phyloP scores from a whole-genome alignment of 192 early-diverging fungal species.

The Mortierella claussenii region DNA sequence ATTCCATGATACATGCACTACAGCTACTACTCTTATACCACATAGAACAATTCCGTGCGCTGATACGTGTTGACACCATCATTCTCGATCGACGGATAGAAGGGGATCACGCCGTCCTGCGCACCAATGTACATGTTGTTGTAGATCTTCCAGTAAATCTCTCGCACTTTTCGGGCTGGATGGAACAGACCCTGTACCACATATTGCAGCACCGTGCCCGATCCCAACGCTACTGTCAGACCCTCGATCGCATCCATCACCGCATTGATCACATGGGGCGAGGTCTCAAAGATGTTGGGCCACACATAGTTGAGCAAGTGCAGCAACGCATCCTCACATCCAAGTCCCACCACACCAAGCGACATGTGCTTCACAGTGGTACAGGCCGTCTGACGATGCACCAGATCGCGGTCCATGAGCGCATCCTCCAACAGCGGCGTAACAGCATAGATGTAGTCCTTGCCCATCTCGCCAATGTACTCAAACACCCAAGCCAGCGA shows the following conservation, averaged over 20 bases:
- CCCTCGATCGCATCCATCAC: slow-evolving; percentile 98
- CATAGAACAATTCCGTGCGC: slow-evolving; percentile 85
- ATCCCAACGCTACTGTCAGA: slow-evolving; percentile 89
- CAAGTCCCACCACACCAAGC: slow-evolving; percentile 91
- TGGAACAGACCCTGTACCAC: slow-evolving; percentile 94
- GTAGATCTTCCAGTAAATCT: slow-evolving; percentile 99
- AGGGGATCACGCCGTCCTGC: slow-evolving; percentile 93
- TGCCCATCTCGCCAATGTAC: slow-evolving; percentile 98
- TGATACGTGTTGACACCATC: slow-evolving; percentile 80
- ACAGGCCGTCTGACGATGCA: slow-evolving; percentile 98
- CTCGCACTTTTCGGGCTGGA: slow-evolving; percentile 92
- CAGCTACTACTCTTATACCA: slow-evolving; percentile 43
- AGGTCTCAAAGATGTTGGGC: slow-evolving; percentile 98
- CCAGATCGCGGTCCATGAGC: slow-evolving; percentile 96
- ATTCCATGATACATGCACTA: background rate
- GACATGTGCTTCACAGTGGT: slow-evolving; percentile 95
- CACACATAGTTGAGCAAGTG: slow-evolving; percentile 97
- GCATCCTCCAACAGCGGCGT: slow-evolving; percentile 97
- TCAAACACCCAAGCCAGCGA: slow-evolving; percentile 96
- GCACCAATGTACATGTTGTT: slow-evolving; percentile 93
- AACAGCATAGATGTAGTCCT: slow-evolving; percentile 98
- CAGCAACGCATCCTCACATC: slow-evolving; percentile 92
- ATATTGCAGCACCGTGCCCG: slow-evolving; percentile 86
- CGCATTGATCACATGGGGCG: slow-evolving; percentile 97
- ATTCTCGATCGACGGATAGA: slow-evolving; percentile 91